phyloP scores from a whole-genome alignment of 2,329 filamentous ascomycete genomes.

The Teratosphaeria pseudoeucalypti region DNA sequence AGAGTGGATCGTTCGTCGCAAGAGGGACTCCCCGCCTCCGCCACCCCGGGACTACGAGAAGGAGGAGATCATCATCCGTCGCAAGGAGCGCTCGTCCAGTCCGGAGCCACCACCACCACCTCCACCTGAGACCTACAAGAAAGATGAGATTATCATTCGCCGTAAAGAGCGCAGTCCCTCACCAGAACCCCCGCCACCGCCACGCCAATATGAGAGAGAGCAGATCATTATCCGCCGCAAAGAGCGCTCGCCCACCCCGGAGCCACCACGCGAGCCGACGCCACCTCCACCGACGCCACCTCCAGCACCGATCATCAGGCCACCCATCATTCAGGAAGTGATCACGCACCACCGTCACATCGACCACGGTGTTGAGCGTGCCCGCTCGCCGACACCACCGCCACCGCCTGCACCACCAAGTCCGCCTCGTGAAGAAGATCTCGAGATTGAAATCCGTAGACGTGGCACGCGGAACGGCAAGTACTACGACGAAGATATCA shows the following conservation, averaged over 20 bases:
- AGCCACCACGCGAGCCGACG: slow-evolving; percentile 39
- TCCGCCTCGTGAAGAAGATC: slow-evolving; percentile 42
- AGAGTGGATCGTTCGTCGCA: slow-evolving; percentile 28
- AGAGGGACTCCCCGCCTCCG: slow-evolving; percentile 25
- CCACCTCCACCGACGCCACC: slow-evolving; percentile 44
- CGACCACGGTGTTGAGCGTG: slow-evolving; percentile 56
- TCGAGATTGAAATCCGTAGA: slow-evolving; percentile 47
- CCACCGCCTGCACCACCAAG: slow-evolving; percentile 37
- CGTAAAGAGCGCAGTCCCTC: slow-evolving; percentile 29
- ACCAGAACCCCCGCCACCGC: slow-evolving; percentile 26
- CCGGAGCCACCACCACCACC: slow-evolving; percentile 29
- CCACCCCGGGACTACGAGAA: slow-evolving; percentile 24
- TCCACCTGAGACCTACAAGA: slow-evolving; percentile 39
- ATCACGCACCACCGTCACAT: slow-evolving; percentile 82
- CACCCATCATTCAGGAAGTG: slow-evolving; percentile 76
- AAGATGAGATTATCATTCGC: slow-evolving; percentile 38
- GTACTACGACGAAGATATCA: slow-evolving; percentile 54
- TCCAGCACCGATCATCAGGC: slow-evolving; percentile 58
- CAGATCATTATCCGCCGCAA: slow-evolving; percentile 38
- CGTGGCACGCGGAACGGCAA: slow-evolving; percentile 37
- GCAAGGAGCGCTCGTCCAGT: slow-evolving; percentile 28
- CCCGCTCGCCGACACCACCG: slow-evolving; percentile 35
- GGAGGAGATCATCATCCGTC: slow-evolving; percentile 38
- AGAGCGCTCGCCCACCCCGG: slow-evolving; percentile 26
- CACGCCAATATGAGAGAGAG: slow-evolving; percentile 25